Evolutionary conservation across 2,329 filamentous ascomycete genomes (phyloP).

Genomic region (Dissoconium aciculare): DNA sequence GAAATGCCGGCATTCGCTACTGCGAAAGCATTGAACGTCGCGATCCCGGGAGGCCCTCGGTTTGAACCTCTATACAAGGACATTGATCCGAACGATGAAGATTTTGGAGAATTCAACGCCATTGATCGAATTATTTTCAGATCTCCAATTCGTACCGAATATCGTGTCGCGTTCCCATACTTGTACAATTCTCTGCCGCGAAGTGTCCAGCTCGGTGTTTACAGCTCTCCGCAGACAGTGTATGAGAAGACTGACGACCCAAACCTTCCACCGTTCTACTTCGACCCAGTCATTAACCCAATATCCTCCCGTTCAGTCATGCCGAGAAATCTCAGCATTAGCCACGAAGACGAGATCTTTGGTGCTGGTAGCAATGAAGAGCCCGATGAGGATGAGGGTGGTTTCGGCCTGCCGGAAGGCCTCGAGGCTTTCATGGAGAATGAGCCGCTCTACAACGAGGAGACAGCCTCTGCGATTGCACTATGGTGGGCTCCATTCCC

Average conservation of each 20-base stretch:
- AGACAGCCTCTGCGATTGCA: conserved; percentile 80
- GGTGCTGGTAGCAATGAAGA: conserved; percentile 69
- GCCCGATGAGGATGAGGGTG: conserved; percentile 39
- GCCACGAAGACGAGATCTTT: conserved; percentile 88
- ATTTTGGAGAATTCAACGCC: conserved; percentile 98
- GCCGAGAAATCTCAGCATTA: conserved; percentile 81
- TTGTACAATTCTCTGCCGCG: conserved; percentile 92
- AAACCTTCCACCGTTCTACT: conserved; percentile 88
- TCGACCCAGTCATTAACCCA: conserved; percentile 93
- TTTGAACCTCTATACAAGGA: conserved; percentile 98
- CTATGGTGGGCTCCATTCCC: conserved; percentile 98
- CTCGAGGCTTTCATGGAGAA: conserved; percentile 80
- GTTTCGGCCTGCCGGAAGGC: conserved; percentile 63
- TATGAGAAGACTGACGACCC: conserved; percentile 80
- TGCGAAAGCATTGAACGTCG: conserved; percentile 91
- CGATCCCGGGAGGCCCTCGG: conserved; percentile 88
- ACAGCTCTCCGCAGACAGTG: conserved; percentile 83
- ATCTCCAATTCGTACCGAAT: conserved; percentile 85
- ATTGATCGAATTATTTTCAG: conserved; percentile 99
- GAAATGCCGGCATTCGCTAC: conserved; percentile 90
- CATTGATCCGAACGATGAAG: conserved; percentile 95
- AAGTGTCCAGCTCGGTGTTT: conserved; percentile 86
- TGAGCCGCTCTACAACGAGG: conserved; percentile 73
- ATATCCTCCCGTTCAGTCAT: conserved; percentile 91
- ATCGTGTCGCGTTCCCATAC: conserved; percentile 84